Percentiles rank a stretch among this genome's conserved stretches.
phyloP scores from a whole-genome alignment of 1,284 basidiomycete species.

The Ganoderma sinense region DNA sequence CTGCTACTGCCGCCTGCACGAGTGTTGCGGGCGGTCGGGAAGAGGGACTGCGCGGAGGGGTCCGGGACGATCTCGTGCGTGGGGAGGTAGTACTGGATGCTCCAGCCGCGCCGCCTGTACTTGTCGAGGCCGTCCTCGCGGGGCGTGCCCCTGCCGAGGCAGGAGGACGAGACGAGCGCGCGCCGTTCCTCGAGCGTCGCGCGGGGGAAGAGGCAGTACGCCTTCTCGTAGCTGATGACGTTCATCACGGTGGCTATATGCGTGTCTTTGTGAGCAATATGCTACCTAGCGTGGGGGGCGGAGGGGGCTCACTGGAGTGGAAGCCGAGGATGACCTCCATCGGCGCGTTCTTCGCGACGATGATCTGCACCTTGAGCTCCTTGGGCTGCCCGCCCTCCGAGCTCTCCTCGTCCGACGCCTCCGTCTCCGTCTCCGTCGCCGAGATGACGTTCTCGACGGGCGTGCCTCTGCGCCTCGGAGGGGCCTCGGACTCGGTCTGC shows the following conservation, averaged over 20 bases:
- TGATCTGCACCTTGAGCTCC: constrained; percentile 30
- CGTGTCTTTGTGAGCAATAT: background rate
- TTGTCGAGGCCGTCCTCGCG: constrained; percentile 30
- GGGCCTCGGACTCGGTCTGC: background rate
- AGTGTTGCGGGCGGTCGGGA: constrained; percentile 4
- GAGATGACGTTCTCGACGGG: background rate
- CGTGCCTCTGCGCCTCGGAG: background rate
- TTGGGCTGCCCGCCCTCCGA: background rate
- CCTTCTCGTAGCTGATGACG: constrained; percentile 41
- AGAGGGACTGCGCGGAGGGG: constrained; percentile 7
- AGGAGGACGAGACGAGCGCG: constrained; percentile 29
- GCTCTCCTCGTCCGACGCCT: background rate
- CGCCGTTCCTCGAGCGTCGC: constrained; percentile 38
- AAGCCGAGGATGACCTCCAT: constrained; percentile 40
- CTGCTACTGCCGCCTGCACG: background rate
- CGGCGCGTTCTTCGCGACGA: constrained; percentile 27
- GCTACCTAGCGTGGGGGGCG: background rate
- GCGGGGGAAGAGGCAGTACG: constrained; percentile 36
- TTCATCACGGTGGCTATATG: constrained; percentile 55
- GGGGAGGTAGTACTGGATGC: constrained; percentile 20
- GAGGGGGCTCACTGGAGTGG: constrained; percentile 51
- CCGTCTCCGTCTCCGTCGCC: background rate
- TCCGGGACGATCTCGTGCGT: constrained; percentile 12
- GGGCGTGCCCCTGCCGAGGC: constrained; percentile 12
- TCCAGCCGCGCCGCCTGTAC: constrained; percentile 38